Base-by-base conservation (phyloP, 164 flowering plant species). In the Macadamia tetraphylla region DNA sequence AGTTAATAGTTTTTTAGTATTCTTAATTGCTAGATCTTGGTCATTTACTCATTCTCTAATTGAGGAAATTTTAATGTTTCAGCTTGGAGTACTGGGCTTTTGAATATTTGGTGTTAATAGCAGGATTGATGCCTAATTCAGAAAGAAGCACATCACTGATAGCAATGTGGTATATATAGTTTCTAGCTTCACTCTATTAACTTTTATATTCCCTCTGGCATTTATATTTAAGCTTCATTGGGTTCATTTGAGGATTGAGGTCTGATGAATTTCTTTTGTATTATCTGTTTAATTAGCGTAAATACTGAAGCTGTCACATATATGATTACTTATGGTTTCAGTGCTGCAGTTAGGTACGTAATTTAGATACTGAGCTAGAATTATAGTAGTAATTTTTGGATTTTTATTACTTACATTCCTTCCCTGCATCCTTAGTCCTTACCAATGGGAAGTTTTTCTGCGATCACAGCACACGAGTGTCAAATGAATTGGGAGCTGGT, bases 41-140 rank as follows among this genome's bases (percentile, higher is more conserved):
- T 23, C 23, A 23, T 23, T 23, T 23, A 23, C 23, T 23, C 23
- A 23, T 23, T 23, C 23, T 23, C 23, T 23, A 23, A 23, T 23
- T 23, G 23, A 23, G 23, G 23, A 23, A 23, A 23, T 23, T 23
- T 23, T 23, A 23, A 23, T 23, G 23, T 70, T 12, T 51, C 81
- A 94, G 98, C 75, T 76, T 94, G 77, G 98, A 94, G 73, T 85
- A 84, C 70, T 94, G 98, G 93, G 97, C 97, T 32, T 90, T 87
- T 58, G 98, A 94, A 83, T 69, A 91, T 75, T 81, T 94, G 57
- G 98, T 94, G 68, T 66, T 94, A 67, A 70, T 91, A 51, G 96
- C 97, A 0, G 97, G 98, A 58, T 23, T 94, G 69, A 80, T 90
- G 90, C 88, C 93, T 11, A 75, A 87, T 62, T 67, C 96, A 1